phyloP scores from a whole-genome alignment of 768 basidiomycete genomes.

The Mycena vitilis region DNA sequence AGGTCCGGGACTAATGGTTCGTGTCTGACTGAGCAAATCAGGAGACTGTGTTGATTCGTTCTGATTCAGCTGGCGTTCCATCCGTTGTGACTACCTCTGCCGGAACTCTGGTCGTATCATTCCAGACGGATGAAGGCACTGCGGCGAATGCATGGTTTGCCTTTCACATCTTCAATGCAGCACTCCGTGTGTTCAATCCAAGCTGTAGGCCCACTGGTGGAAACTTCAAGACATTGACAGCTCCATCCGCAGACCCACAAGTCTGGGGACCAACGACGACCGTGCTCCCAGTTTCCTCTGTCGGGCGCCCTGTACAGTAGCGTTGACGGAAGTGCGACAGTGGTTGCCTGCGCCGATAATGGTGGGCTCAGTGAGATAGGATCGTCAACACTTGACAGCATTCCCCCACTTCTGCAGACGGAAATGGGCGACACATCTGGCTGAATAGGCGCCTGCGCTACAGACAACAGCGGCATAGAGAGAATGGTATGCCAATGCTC shows the following conservation, averaged over 20 bases:
- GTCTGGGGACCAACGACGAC: constrained; percentile 34
- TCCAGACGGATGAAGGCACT: constrained; percentile 42
- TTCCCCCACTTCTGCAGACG: no score
- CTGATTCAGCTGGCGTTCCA: constrained; percentile 36
- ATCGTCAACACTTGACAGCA: no score
- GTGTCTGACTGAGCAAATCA: background rate
- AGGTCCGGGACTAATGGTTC: constrained; percentile 34
- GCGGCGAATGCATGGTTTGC: constrained; percentile 16
- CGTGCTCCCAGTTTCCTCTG: constrained; percentile 14
- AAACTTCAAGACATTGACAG: constrained; percentile 29
- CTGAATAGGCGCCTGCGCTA: no score
- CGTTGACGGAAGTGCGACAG: constrained; percentile 13
- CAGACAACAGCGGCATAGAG: no score
- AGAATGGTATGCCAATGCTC: no score
- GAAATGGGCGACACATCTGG: no score
- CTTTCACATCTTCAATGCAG: background rate
- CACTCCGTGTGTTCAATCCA: no score
- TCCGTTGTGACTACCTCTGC: constrained; percentile 24
- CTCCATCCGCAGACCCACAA: constrained; percentile 12
- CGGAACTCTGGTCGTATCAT: constrained; percentile 37
- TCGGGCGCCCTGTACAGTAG: constrained; percentile 22
- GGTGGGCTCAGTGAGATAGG: no score
- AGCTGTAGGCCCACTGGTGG: constrained; percentile 17
- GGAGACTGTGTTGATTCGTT: background rate
- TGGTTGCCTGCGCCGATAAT: constrained; percentile 27